These are phyloP conservation scores for Parathielavia hyrcaniae DNA, from an alignment of 495 filamentous ascomycete species.

Conservation along the genomic window DNA sequence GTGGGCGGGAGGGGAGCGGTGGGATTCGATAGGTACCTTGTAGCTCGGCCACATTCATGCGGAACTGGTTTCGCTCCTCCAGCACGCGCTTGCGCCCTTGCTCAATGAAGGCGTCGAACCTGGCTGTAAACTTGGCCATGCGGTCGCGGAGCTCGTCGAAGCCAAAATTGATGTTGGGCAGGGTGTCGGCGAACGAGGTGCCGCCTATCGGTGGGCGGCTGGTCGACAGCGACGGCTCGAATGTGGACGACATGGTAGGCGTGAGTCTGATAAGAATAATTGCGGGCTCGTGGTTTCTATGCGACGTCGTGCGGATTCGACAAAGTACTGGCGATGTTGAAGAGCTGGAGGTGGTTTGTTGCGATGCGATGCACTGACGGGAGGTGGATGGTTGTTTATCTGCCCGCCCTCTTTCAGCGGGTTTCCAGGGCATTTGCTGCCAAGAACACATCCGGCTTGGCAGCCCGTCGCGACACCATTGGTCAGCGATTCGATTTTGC, in stretches of 20 bases:
- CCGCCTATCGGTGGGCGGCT: slow-evolving; percentile 60
- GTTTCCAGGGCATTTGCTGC: slow-evolving; percentile 21
- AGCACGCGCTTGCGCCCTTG: slow-evolving; percentile 79
- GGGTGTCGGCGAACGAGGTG: slow-evolving; percentile 60
- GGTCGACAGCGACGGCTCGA: slow-evolving; percentile 71
- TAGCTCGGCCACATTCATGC: slow-evolving; percentile 79
- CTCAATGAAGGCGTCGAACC: slow-evolving; percentile 92
- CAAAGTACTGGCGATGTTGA: not conserved
- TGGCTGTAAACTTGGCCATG: slow-evolving; percentile 88
- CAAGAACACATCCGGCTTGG: slow-evolving; percentile 4
- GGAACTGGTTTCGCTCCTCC: slow-evolving; percentile 90
- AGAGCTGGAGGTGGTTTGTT: not conserved
- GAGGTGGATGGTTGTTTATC: slow-evolving; percentile 23
- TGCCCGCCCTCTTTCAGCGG: slow-evolving; percentile 18
- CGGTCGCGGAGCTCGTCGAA: slow-evolving; percentile 93
- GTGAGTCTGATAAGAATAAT: not conserved
- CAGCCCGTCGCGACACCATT: not conserved
- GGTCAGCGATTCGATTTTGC: not conserved
- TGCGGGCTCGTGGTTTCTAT: not conserved
- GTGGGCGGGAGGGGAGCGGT: not conserved
- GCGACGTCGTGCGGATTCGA: not conserved
- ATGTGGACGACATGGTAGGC: slow-evolving; percentile 56
- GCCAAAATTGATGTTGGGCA: slow-evolving; percentile 89
- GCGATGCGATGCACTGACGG: slow-evolving; percentile 1
- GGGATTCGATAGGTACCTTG: slow-evolving; percentile 62